Percentiles rank a stretch among this genome's conserved stretches.
phyloP scores from a whole-genome alignment of 768 basidiomycete species.

The Lyophyllum atratum region DNA sequence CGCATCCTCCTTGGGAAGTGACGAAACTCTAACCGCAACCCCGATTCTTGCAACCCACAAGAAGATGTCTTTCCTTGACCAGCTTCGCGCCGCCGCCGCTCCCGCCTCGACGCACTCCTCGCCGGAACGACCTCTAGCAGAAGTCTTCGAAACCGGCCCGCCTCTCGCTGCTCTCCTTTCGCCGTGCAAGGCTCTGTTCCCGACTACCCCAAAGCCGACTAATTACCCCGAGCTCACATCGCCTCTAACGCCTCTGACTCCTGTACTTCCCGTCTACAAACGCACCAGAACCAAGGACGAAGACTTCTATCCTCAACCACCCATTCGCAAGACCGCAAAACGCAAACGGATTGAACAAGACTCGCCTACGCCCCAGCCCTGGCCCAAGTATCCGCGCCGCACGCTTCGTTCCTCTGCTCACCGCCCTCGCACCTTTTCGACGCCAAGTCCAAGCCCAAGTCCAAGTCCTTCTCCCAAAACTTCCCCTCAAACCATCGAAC shows the following conservation, averaged over 20 bases:
- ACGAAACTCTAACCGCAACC: neutral
- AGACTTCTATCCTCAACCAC: neutral
- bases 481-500: neutral
- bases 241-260: constrained; percentile 16
- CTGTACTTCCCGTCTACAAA: neutral
- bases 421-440: neutral
- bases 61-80: neutral
- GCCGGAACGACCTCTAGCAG: neutral
- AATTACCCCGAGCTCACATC: neutral
- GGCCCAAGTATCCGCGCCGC: constrained; percentile 1
- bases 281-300: neutral
- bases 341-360: neutral
- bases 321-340: neutral
- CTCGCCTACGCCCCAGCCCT: constrained; percentile 6
- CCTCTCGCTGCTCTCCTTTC: neutral
- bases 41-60: neutral
- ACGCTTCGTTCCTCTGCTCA: neutral
- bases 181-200: neutral
- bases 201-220: neutral
- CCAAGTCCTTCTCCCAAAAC: neutral
- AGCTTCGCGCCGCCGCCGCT: neutral
- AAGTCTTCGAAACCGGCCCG: neutral
- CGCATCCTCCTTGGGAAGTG: neutral
- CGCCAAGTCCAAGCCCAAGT: neutral
- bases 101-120: neutral